These are phyloP conservation scores for Auricularia cornea DNA, from an alignment of 768 basidiomycete genomes.

Conservation along the genomic window DNA sequence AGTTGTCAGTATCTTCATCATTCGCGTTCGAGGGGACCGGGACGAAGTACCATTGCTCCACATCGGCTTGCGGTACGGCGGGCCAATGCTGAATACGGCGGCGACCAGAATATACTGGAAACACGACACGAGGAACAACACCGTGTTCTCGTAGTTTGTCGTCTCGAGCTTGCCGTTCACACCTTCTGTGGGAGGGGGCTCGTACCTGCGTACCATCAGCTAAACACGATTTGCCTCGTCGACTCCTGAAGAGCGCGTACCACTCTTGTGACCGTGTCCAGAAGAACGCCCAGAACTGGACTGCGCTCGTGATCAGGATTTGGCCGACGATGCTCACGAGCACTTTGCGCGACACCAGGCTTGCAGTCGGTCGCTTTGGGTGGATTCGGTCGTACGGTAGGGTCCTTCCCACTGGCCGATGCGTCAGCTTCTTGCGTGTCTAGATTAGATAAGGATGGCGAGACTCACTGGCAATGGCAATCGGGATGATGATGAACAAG, in stretches of 20 bases:
- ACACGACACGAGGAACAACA: conserved; percentile 86
- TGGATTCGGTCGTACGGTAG: conserved; percentile 80
- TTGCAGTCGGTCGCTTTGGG: conserved; percentile 89
- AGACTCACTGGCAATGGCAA: conserved; percentile 87
- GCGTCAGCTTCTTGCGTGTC: not conserved
- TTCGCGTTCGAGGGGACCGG: not conserved
- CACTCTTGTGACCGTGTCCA: conserved; percentile 83
- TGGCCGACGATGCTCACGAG: conserved; percentile 90
- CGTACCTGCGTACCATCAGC: conserved; percentile 50
- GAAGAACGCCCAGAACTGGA: conserved; percentile 82
- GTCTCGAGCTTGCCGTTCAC: conserved; percentile 69
- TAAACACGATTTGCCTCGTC: conserved; percentile 6
- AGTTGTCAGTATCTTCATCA: not conserved
- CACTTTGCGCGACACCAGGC: conserved; percentile 91
- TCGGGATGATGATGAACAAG: conserved; percentile 93
- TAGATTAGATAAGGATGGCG: not conserved
- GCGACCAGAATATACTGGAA: conserved; percentile 99
- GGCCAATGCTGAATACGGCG: conserved; percentile 95
- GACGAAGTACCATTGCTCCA: conserved; percentile 77
- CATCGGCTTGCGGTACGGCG: conserved; percentile 91
- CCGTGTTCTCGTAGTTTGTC: conserved; percentile 86
- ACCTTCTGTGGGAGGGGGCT: conserved; percentile 48
- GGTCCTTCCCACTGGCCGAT: conserved; percentile 79
- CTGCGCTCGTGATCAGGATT: conserved; percentile 70
- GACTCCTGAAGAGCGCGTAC: conserved; percentile 34